Base-by-base conservation (phyloP, 768 basidiomycete species). In the Collybia sp. region DNA sequence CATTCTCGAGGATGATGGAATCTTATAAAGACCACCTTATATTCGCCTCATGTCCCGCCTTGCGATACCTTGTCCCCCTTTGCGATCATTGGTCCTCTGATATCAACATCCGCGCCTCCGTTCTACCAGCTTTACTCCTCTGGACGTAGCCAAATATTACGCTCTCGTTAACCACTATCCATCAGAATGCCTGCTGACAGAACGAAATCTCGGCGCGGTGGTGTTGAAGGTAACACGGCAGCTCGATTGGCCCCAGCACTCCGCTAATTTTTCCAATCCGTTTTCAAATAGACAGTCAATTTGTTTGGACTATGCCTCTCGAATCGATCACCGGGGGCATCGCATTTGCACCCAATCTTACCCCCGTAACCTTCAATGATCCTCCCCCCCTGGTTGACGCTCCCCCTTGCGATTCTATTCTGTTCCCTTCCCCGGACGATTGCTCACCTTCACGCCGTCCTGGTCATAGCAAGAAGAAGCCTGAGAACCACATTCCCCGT, bases 401-500 rank as follows among this genome's bases (percentile, higher is more conserved):
- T 39, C 65, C 68, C 34, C 62, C 62, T 25, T 49, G 55, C 33
- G 69, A 79, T 43, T 70, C 75, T 13, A 64, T 79, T 31, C 72
- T 85, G 56, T 87, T 87, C 68, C 81, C 83, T 15, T 73, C 77
- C 17, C 48, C 68, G 37, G 63, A 70, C 25, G 65, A 64, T 38
- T 50, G 43, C 42, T 47, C 64, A n/a, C 49, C 65, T 31, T 52
- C 72, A 31, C 73, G 73, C 32, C 73, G 73, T 34, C 61, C 70
- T 5, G 72, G 75, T 0, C 85, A 87, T 55, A 69, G 75, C 40
- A 85, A 80, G 71, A 84, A 85, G 66, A 85, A 83, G 59, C 76
- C 79, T 12, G 78, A 80, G 19, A 77, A 84, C 52, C 85, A 89
- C 60, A 86, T 91, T 51, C 88, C 88, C 13, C 85, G 88, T 36